Base-by-base conservation (phyloP, 441 rosid species). In the Melastoma candidum region DNA sequence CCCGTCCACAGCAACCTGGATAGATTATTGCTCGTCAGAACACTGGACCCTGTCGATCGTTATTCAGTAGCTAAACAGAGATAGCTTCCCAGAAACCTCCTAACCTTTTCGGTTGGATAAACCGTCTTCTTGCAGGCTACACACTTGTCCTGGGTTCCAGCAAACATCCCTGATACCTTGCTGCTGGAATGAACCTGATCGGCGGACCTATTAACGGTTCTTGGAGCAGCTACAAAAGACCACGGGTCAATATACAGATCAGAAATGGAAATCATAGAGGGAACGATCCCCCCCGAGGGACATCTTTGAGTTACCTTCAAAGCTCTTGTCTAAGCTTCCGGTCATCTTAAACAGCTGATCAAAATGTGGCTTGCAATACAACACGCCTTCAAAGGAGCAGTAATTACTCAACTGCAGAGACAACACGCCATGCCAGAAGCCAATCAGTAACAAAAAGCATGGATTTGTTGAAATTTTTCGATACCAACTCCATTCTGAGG, bases 61-160 rank as follows among this genome's bases (percentile, higher is more conserved):
- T 13, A 11, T 5, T 5, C 36, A 50, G 54, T 7, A 22, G 41
- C 2, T 2, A n/a, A 12, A 32, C 12, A 26, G 22, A 11, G 43
- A 52, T 2, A 10, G 41, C 11, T 2, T 24, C 22, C 41, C 56
- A 52, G 11, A 52, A 14, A 13, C 44, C 43, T 52, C 13, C 10
- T 57, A 62, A 77, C 88, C 82, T 74, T 79, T 54, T 82, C 84
- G 56, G 54, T 77, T 0, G 88, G 84, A 54, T 79, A 79, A 7
- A 65, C 85, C 1, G 81, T 82, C 71, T 63, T 77, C 12, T 7
- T 49, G 47, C 88, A 82, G 14, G 66, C 71, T 0, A 61, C 73
- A 36, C 88, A 79, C 58, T 74, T 82, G 11, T 79, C 85, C 64
- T 68, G 71, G 47, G 88, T 79, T 46, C 85, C 84, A 0, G 51